Base-by-base conservation (phyloP, 2,329 filamentous ascomycete genomes). In the Parastagonospora nodorum region DNA sequence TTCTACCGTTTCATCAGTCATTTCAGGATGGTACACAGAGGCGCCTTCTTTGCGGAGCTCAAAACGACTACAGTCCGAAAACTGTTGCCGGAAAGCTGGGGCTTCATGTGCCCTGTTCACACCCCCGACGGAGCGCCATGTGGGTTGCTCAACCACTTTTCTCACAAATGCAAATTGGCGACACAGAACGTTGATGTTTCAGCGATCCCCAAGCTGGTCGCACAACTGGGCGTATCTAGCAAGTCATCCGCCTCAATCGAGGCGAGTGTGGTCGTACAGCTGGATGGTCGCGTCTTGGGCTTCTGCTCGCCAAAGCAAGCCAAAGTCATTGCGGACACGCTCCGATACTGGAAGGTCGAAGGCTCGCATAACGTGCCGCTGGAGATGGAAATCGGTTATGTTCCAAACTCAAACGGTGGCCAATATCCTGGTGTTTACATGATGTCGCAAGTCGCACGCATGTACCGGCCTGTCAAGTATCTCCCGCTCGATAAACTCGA, bases 11-110 rank as follows among this genome's bases (percentile, higher is more conserved):
- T 97, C 78, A 96, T 99, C 78, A 94, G 90, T 74, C 94, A 99
- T 75, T 99, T 99, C 83, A 89, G 94, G 61, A 97, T 97, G 92
- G 91, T 99, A 50, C 94, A 99, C 78, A 87, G 94, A 86, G 94
- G 94, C 80, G 94, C 91, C 71, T 99, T 99, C 83, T 99, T 99
- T 74, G 94, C 94, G 3, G 90, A 97, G 72, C 78, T 99, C 58
- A 97, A 97, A 77, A 99, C 94, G 0, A 99, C 94, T 0, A 94
- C 94, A 0, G 94, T 99, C 43, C 86, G 94, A 78, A 99, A 97
- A 75, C 80, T 99, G 63, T 78, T 97, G 15, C 94, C 94, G 2
- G 94, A 99, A 72, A 96, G 92, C 63, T 99, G 94, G 94, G 94
- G 94, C 7, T 99, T 97, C 77, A 80, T 99, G 61, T 99, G 94